Evolutionary conservation across 2,329 filamentous ascomycete species (phyloP), one percentile per base, ranked within the genome.

Genomic region (Diaporthe capsici): DNA sequence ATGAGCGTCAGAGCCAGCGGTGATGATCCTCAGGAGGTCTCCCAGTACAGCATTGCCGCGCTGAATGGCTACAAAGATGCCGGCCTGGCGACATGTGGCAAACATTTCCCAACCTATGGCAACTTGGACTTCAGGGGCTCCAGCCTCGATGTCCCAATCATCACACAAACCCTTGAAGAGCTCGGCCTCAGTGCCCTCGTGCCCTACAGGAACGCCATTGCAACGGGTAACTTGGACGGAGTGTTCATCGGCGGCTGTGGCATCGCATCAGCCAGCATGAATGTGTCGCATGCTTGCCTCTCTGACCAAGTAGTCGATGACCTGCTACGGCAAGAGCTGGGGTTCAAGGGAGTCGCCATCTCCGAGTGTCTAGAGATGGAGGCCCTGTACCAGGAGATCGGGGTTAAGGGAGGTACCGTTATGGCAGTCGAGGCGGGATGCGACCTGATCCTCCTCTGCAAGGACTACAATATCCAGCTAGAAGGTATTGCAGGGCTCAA

Each of bases 361-460:
- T 98, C 96, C 0, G 96, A 98, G 82, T 98, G 96, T 79, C 86
- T 98, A 10, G 96, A 98, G 83, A 98, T 98, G 96, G 96, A 98
- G 81, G 95, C 96, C 0, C 89, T 98, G 12, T 97, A 95, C 78
- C 95, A 98, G 81, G 97, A 98, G 80, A 97, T 98, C 68, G 96
- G 96, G n/a, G 95, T 99, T 25, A 95, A 96, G 79, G 96, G 97
- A 55, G 97, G 97, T 17, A 98, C 96, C 0, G 95, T 98, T 79
- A 98, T 98, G 95, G 97, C 97, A 4, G 94, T 98, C 70, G 97
- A 98, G 83, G 96, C 97, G 44, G 97, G 97, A 20, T 98, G 97
- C 82, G 97, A 99, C 83, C 87, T 98, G 72, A 92, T 98, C 7
- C 90, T 98, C 8, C 90, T 98, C 1, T 98, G 96, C 80, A 92